Percentiles rank a stretch among this genome's conserved stretches.
Conservation (phyloP, 495 filamentous ascomycete genomes). For the Umbilicaria muhlenbergii region DNA sequence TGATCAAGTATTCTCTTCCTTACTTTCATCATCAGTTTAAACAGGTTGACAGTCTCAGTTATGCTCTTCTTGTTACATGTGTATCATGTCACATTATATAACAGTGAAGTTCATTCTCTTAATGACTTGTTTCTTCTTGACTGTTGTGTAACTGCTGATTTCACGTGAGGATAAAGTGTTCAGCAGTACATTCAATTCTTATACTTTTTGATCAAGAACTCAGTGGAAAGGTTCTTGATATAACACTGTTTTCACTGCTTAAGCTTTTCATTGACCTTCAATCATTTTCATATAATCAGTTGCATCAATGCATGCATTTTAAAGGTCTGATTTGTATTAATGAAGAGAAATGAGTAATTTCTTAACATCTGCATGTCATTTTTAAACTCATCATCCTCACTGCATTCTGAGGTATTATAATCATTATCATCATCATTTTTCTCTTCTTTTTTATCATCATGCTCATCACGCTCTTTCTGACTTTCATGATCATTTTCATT, state of each 20-base stretch:
- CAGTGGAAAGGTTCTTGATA: no score
- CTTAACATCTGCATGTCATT: no score
- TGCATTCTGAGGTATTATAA: no score
- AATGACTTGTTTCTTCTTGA: constrained; percentile 7
- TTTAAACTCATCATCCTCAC: no score
- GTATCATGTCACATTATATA: constrained; percentile 19
- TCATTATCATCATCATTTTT: constrained; percentile 1
- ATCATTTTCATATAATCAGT: no score
- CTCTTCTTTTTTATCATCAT: not conserved
- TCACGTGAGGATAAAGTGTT: constrained; percentile 14
- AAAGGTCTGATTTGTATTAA: no score
- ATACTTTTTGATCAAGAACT: constrained; percentile 3
- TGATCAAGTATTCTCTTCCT: constrained; percentile 10
- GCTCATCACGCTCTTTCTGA: not conserved
- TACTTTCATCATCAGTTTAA: constrained; percentile 6
- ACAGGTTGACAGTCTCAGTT: constrained; percentile 8
- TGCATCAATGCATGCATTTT: no score
- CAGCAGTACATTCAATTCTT: constrained; percentile 18
- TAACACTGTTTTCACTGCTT: no score
- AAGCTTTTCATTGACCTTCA: no score
- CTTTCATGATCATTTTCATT: not conserved
- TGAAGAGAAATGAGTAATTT: no score
- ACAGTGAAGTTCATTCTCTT: constrained; percentile 15
- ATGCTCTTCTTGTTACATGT: constrained; percentile 9
- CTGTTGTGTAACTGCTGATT: not conserved